Percentiles rank a stretch among this genome's conserved stretches.
Evolutionary conservation across 345 rosid species (phyloP).

Genomic region (Draba incana): DNA sequence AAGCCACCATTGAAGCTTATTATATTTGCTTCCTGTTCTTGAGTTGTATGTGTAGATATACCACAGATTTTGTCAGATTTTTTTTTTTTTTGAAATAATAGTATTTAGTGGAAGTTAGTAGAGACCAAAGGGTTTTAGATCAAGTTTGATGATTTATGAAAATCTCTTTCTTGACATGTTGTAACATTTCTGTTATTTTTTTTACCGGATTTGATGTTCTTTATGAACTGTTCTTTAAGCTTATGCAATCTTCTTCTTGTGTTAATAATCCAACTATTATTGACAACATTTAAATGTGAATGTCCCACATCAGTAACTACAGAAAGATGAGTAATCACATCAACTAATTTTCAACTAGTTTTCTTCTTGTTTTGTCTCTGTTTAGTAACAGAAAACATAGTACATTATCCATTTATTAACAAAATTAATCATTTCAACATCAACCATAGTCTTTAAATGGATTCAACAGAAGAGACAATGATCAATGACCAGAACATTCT

Average conservation of each 20-base stretch:
- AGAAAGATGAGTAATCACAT: slow-evolving; percentile 6
- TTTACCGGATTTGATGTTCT: slow-evolving; percentile 19
- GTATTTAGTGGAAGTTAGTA: slow-evolving; percentile 17
- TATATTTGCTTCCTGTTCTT: slow-evolving; percentile 14
- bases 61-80: slow-evolving; percentile 30
- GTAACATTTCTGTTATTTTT: slow-evolving; percentile 4
- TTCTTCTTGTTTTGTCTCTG: slow-evolving; percentile 8
- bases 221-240: slow-evolving; percentile 1
- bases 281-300: background rate
- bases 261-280: background rate
- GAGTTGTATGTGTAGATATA: slow-evolving; percentile 33
- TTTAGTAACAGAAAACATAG: background rate
- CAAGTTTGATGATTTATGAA: slow-evolving; percentile 15
- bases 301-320: slow-evolving; percentile 7
- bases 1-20: slow-evolving; percentile 12
- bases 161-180: slow-evolving; percentile 29
- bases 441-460: slow-evolving; percentile 1
- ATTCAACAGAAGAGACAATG: slow-evolving; percentile 29
- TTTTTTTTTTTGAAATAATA: slow-evolving; percentile 5
- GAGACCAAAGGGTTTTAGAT: slow-evolving; percentile 16
- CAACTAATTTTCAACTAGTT: background rate
- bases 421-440: too few species aligned
- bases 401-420: slow-evolving; percentile 6
- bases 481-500: slow-evolving; percentile 40
- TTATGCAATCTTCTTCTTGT: slow-evolving; percentile 11